Base-by-base conservation (phyloP, 306 rosid species). In the Castanea mollissima region DNA sequence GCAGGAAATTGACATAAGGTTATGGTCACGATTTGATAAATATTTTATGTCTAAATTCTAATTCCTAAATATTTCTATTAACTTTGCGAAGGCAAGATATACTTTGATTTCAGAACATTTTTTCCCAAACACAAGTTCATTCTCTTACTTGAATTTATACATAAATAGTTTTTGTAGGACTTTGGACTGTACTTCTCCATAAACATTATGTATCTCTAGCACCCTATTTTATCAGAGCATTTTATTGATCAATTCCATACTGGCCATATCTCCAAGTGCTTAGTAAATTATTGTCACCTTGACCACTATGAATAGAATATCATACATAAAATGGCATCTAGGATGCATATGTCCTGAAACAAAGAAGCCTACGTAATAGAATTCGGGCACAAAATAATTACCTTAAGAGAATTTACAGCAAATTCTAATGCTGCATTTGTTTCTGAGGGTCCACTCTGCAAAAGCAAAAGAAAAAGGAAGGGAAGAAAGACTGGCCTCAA, bases 341-440 rank as follows among this genome's bases (percentile, higher is more conserved):
- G 38, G 27, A 29, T 34, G 67, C 52, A 59, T 6, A 46, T 31
- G 60, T 19, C 29, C 34, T 35, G 49, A 32, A 49, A 51, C 6
- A 58, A 75, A 20, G 32, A 49, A 12, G 1, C 11, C 21, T 55
- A 18, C 10, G 31, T 2, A 21, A 29, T 34, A 71, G 19, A 71
- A 16, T 58, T 51, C 44, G 63, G 21, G 41, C 64, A 60, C 25
- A 21, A 73, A 29, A n/a, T 52, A 76, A 93, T 89, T 86, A 93
- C 99, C 82, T 76, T 71, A 63, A 95, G 96, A 65, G 93, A 0
- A 81, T 93, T 95, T 64, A 95, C 98, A 5, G 98, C 81, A 85
- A 95, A 95, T 75, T 95, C 98, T 72, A 95, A 80, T 44, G 96
- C 99, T 74, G 99, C 99, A 83, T 95, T 92, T 79, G 94, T 88